Evolutionary conservation across 352 stramenopile genomes (phyloP), one percentile per base, ranked within the genome.

Genomic region (Pilasporangium apinafurcum): DNA sequence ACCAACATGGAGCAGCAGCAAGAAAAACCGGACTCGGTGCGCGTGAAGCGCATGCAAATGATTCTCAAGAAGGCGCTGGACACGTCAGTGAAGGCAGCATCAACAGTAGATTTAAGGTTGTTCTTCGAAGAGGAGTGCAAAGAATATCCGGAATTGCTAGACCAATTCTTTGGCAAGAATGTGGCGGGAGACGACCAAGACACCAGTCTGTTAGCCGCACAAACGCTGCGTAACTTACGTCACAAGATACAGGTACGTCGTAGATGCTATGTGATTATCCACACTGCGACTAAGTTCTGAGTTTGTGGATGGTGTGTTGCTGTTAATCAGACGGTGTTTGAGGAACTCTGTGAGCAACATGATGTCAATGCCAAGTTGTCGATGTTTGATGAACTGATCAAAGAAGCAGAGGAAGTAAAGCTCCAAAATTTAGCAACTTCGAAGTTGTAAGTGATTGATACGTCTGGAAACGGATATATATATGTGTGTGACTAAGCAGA

Each of bases 11-110:
- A 29, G 43, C 27, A 35, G 24, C 53, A 52, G 56, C 8, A 32
- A 13, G 13, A 46, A 22, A 44, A 51, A 24, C 59, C 64, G 34
- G 38, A 51, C 8, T 59, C 58, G 12, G 53, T 61, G 47, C 69
- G 68, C 18, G 70, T 70, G 59, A 60, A 68, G 47, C 68, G 74
- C 45, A 77, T 84, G 74, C 56, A 68, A 43, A 36, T 77, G 48
- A 81, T 76, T 26, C 58, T 84, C 0, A 65, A 78, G 54, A 86
- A 84, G 53, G 74, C 74, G 34, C 56, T 86, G 35, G 66, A 84
- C 32, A 65, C 81, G 20, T 78, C 70, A 17, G 59, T 84, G 18
- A 68, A 76, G 33, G 43, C 48, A 18, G 70, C 70, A 10, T 75
- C 66, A 16, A 42, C 63, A 21, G 61, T 72, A 24, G 58, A 76